A percentile compares a stretch with the other conserved stretches of the same genome.
Evolutionary conservation across 352 stramenopile genomes (phyloP).

Genomic region (Phytophthora parvispora): DNA sequence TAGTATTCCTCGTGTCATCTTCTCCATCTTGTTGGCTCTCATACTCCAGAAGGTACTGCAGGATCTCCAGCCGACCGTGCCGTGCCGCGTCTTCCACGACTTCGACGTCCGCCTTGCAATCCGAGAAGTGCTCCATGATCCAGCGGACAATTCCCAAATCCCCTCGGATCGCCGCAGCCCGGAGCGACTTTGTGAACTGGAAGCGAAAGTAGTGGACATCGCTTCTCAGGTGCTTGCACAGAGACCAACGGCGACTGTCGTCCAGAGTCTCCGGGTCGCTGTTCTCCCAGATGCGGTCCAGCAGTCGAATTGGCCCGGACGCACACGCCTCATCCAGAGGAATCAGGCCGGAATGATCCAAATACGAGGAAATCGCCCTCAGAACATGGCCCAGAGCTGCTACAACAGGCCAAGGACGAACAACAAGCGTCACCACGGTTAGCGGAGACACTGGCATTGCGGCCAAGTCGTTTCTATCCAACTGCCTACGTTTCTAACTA

Average conservation of each 20-base stretch:
- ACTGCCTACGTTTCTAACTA: no score
- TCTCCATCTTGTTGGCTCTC: not conserved
- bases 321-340: constrained; percentile 13
- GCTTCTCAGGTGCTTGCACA: constrained; percentile 6
- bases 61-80: constrained; percentile 9
- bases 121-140: constrained; percentile 14
- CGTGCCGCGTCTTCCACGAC: constrained; percentile 23
- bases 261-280: constrained; percentile 2
- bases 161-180: not conserved
- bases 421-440: not conserved
- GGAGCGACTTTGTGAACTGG: constrained; percentile 18
- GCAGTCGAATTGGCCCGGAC: constrained; percentile 2
- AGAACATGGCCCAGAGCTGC: not conserved
- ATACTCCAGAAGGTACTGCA: constrained; percentile 20
- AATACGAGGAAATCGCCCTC: not conserved
- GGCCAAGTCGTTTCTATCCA: no score
- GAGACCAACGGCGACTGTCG: constrained; percentile 6
- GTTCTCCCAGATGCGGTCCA: constrained; percentile 25
- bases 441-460: not conserved
- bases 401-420: not conserved
- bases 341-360: constrained; percentile 1
- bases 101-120: constrained; percentile 12
- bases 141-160: constrained; percentile 18
- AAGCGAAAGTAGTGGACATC: constrained; percentile 18
- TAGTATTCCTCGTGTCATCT: not conserved